A percentile compares a stretch with the other conserved stretches of the same genome.
These are phyloP conservation scores for Diaporthe vexans DNA, from an alignment of 2,329 filamentous ascomycete species.

Conservation along the genomic window DNA sequence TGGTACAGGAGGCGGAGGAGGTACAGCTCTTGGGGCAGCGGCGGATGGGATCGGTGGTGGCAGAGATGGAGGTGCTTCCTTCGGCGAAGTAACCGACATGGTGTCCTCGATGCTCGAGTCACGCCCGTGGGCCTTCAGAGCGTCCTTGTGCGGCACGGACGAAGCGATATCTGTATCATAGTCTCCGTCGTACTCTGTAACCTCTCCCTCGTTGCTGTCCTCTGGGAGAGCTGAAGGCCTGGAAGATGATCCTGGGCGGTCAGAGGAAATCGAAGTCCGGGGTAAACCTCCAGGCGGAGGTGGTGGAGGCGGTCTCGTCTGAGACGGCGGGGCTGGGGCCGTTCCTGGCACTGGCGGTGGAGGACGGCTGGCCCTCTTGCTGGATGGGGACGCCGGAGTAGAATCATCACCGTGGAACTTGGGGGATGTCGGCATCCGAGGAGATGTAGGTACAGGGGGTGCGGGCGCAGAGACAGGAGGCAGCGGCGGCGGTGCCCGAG, in stretches of 20 bases:
- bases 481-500: constrained; percentile 57
- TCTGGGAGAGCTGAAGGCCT: constrained; percentile 63
- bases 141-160: constrained; percentile 94
- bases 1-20: constrained; percentile 73
- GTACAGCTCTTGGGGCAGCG: constrained; percentile 68
- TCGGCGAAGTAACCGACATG: constrained; percentile 71
- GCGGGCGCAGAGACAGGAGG: constrained; percentile 62
- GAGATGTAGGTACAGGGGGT: constrained; percentile 53
- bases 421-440: constrained; percentile 53
- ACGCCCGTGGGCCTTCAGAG: constrained; percentile 83
- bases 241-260: constrained; percentile 59
- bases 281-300: constrained; percentile 71
- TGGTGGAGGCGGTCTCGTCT: constrained; percentile 76
- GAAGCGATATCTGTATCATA: constrained; percentile 98
- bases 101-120: constrained; percentile 83
- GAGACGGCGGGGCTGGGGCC: constrained; percentile 62
- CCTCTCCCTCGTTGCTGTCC: constrained; percentile 81
- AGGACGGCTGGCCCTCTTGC: constrained; percentile 68
- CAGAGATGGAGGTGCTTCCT: constrained; percentile 59
- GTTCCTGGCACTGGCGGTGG: constrained; percentile 73
- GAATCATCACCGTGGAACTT: constrained; percentile 53
- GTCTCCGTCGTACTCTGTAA: constrained; percentile 96
- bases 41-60: constrained; percentile 70
- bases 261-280: constrained; percentile 72
- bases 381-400: constrained; percentile 57